Conservation (phyloP, 495 filamentous ascomycete species). For the Penicillium simplicissimum region DNA sequence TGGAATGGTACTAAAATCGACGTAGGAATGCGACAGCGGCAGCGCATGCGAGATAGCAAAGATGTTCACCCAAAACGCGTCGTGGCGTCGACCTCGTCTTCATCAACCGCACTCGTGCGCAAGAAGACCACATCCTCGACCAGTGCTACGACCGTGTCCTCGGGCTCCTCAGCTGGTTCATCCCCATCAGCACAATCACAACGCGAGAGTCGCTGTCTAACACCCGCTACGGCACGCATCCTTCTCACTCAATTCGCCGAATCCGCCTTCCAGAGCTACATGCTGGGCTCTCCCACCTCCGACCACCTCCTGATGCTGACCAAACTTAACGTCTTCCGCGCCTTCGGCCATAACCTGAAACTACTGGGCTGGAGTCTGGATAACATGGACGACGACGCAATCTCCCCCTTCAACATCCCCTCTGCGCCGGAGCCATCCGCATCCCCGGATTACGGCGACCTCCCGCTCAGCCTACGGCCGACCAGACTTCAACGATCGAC, state of each 20-base stretch:
- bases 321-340: conserved; percentile 47
- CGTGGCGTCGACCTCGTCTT: neutral
- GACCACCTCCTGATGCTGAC: conserved; percentile 46
- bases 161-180: neutral
- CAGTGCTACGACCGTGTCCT: neutral
- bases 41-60: conserved; percentile 13
- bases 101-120: conserved; percentile 8
- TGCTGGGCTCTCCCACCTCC: conserved; percentile 31
- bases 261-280: conserved; percentile 34
- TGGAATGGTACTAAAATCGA: neutral
- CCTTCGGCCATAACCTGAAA: conserved; percentile 25
- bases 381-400: conserved; percentile 36
- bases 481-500: conserved; percentile 44
- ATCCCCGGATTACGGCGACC: conserved; percentile 7
- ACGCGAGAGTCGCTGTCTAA: neutral
- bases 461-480: conserved; percentile 47
- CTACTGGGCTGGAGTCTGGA: conserved; percentile 20
- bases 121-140: neutral
- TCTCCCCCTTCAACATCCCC: conserved; percentile 33
- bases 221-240: neutral
- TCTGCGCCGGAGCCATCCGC: conserved; percentile 1
- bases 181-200: neutral
- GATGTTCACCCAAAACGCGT: conserved; percentile 23
- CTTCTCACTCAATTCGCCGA: conserved; percentile 30
- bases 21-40: conserved; percentile 11